Conservation (phyloP, 139 green algal species). For the Desmodesmus armatus region DNA sequence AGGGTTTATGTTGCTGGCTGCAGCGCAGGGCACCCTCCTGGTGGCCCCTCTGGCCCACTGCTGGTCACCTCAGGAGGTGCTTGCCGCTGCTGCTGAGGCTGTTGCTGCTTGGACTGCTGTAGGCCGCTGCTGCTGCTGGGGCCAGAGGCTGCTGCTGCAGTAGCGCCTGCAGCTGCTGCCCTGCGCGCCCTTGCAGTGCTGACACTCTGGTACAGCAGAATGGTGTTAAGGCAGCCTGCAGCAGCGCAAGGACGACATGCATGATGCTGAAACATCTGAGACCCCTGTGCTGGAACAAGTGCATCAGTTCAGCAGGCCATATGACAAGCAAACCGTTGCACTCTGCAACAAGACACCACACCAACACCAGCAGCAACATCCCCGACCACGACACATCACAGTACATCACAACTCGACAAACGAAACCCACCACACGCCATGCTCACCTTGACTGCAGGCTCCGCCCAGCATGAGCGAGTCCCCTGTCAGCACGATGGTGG, state of each 20-base stretch:
- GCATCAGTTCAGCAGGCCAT: too few species aligned
- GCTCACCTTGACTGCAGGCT: constrained; percentile 46
- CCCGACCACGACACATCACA: neutral
- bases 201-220: constrained; percentile 57
- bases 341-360: neutral
- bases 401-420: too few species aligned
- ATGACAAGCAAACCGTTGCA: too few species aligned
- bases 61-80: too few species aligned
- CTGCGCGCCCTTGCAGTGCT: neutral
- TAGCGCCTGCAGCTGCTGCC: neutral
- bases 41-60: too few species aligned
- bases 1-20: too few species aligned
- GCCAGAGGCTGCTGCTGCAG: neutral
- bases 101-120: neutral
- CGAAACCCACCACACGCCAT: too few species aligned
- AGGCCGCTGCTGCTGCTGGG: neutral
- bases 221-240: constrained; percentile 41
- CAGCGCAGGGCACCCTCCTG: too few species aligned
- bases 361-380: neutral
- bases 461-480: constrained; percentile 60
- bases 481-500: constrained; percentile 76
- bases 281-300: too few species aligned
- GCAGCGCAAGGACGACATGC: too few species aligned
- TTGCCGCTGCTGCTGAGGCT: neutral
- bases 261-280: too few species aligned